These are phyloP conservation scores for Schizonepeta tenuifolia DNA, from an alignment of 257 asterid genomes.

Conservation along the genomic window DNA sequence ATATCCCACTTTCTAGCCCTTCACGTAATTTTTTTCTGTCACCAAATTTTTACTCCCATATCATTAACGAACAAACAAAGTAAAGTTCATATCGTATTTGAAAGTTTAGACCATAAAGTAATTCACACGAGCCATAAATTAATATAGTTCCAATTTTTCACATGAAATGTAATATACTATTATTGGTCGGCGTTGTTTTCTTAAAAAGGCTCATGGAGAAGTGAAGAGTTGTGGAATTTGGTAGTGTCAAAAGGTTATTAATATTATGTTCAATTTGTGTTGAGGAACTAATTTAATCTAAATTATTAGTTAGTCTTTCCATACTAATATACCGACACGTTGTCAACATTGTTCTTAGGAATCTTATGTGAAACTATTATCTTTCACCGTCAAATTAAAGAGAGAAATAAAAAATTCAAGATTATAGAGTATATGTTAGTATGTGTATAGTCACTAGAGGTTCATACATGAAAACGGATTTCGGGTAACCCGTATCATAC, in stretches of 20 bases:
- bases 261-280: slow-evolving; percentile 6
- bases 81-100: too few species aligned
- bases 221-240: slow-evolving; percentile 36
- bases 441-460: too few species aligned
- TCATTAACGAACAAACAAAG: too few species aligned
- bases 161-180: not conserved
- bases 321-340: slow-evolving; percentile 11
- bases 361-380: slow-evolving; percentile 18
- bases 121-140: too few species aligned
- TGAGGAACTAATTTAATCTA: not conserved
- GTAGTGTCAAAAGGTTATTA: slow-evolving; percentile 34
- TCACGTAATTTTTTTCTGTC: too few species aligned
- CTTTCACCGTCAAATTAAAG: not conserved
- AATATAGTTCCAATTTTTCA: too few species aligned
- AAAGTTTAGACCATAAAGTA: too few species aligned
- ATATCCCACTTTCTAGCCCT: too few species aligned
- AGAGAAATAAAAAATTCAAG: not conserved
- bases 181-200: not conserved
- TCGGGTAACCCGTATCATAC: too few species aligned
- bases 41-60: too few species aligned
- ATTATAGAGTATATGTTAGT: too few species aligned
- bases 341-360: not conserved
- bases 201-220: slow-evolving; percentile 26
- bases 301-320: not conserved
- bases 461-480: too few species aligned